Conservation (phyloP, 78 protist species). For the Dictyostelium intermedium region DNA sequence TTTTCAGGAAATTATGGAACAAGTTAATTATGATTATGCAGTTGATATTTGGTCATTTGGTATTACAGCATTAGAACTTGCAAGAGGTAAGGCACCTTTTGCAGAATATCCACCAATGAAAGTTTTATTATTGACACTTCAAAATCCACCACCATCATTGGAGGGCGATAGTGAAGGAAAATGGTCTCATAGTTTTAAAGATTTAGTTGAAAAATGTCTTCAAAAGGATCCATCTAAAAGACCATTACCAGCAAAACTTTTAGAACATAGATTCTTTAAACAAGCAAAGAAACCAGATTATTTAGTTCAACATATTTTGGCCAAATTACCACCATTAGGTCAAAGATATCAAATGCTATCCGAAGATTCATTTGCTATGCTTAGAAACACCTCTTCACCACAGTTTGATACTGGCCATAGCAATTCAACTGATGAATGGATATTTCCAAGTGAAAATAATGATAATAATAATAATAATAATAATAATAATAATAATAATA, state of each 20-base stretch:
- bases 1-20: constrained; percentile 82
- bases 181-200: constrained; percentile 68
- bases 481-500: too few species aligned
- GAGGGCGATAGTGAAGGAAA: constrained; percentile 51
- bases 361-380: constrained; percentile 67
- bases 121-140: constrained; percentile 89
- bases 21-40: constrained; percentile 88
- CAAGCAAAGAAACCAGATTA: constrained; percentile 71
- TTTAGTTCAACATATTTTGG: constrained; percentile 46
- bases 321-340: constrained; percentile 69
- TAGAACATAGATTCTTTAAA: constrained; percentile 74
- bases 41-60: constrained; percentile 95
- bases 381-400: constrained; percentile 72
- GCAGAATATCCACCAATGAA: constrained; percentile 92
- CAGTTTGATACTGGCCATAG: constrained; percentile 37
- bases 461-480: neutral
- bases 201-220: constrained; percentile 74
- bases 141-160: constrained; percentile 87
- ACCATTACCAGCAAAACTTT: constrained; percentile 47
- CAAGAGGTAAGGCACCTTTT: constrained; percentile 95
- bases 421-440: constrained; percentile 71
- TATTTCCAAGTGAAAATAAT: constrained; percentile 58
- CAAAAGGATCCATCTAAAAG: constrained; percentile 78
- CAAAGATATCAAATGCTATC: constrained; percentile 77
- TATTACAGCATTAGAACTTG: constrained; percentile 92